Conservation (phyloP, 2,329 filamentous ascomycete genomes). For the Sporothrix luriei region DNA sequence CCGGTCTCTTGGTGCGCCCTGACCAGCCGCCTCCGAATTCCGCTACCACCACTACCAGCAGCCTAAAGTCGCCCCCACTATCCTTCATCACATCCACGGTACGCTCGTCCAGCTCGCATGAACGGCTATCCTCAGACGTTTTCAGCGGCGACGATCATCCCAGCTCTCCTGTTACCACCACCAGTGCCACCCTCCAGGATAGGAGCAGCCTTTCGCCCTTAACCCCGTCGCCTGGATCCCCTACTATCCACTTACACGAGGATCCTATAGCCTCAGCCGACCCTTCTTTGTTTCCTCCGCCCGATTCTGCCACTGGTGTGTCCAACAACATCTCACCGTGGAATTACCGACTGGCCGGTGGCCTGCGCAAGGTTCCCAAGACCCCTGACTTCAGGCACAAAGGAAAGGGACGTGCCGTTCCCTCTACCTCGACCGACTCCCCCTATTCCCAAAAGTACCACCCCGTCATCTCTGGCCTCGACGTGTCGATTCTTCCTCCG, state of each 20-base stretch:
- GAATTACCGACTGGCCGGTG: conserved; percentile 59
- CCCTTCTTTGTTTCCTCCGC: conserved; percentile 6
- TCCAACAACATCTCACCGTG: conserved; percentile 51
- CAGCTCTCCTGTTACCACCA: conserved; percentile 51
- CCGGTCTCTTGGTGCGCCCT: conserved; percentile 31
- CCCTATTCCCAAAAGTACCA: conserved; percentile 26
- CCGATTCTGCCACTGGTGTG: conserved; percentile 36
- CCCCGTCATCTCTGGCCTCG: conserved; percentile 14
- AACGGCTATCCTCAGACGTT: conserved; percentile 52
- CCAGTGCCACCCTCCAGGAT: conserved; percentile 48
- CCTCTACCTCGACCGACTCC: conserved; percentile 23
- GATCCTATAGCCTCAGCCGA: conserved; percentile 41
- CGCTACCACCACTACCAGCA: conserved; percentile 34
- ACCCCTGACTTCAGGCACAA: conserved; percentile 51
- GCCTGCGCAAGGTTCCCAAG: conserved; percentile 56
- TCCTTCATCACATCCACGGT: conserved; percentile 46
- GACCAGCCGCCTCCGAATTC: conserved; percentile 35
- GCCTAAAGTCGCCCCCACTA: conserved; percentile 48
- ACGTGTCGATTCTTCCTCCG: conserved; percentile 39
- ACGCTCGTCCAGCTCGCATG: conserved; percentile 54
- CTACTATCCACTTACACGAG: conserved; percentile 44
- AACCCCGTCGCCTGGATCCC: conserved; percentile 42
- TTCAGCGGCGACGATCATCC: conserved; percentile 53
- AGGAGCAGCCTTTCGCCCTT: conserved; percentile 47
- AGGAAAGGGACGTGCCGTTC: conserved; percentile 36